Evolutionary conservation across 345 rosid species (phyloP), one percentile per base, ranked within the genome.

Genomic region (Turnera subulata): DNA sequence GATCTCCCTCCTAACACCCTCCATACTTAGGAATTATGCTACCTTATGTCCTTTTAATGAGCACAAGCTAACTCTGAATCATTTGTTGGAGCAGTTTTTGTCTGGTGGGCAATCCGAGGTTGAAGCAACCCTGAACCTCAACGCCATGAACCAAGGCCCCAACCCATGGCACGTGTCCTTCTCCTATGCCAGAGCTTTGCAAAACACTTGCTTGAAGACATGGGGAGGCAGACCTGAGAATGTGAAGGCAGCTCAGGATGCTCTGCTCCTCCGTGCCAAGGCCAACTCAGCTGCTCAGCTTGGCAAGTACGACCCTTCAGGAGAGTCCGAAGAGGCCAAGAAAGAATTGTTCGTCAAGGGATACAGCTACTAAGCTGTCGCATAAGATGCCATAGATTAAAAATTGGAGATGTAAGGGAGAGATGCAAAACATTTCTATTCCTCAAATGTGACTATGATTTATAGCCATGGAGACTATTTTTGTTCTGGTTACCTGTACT

Each of bases 71-170:
- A 51, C 39, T 24, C 33, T 45, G 33, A 51, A 14, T 32, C 12
- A 9, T 64, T 51, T 44, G 13, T 51, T 69, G 32, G 66, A 35
- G 69, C 95, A 92, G 98, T 92, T 92, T 76, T 77, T 92, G 86
- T 92, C 98, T 18, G 98, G 98, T 29, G 98, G 98, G 47, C 98
- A 92, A 79, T 92, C 98, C 13, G 98, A 92, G 76, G 86, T 89
- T 53, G 98, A 92, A 74, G 98, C 98, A 40, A 92, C 98, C 50
- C 69, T 89, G 64, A 92, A 92, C 86, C 77, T 92, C 68, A 92
- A 92, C 52, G 95, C 98, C 0, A 92, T 89, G 98, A 89, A 92
- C 84, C 98, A 92, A 56, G 66, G 73, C 55, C 77, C 95, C 3
- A 80, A 83, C 88, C 86, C 93, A 1, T 92, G 98, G 96, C 98